A percentile compares a stretch with the other conserved stretches of the same genome.
Evolutionary conservation across 371 early-diverging fungal species (phyloP).

Genomic region (Parasitella parasitica): DNA sequence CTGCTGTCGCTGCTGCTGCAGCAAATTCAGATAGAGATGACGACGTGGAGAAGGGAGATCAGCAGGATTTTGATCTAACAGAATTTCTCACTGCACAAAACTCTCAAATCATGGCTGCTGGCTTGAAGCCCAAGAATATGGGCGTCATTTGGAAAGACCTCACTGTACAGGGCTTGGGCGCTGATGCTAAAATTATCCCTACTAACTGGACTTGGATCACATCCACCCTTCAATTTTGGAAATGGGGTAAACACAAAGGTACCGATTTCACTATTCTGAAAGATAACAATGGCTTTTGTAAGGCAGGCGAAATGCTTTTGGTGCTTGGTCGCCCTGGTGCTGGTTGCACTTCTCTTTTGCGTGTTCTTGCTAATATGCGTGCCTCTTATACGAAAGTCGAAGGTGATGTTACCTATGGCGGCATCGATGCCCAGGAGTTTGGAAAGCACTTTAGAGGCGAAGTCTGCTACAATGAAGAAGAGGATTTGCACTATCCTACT

Average conservation of each 20-base stretch:
- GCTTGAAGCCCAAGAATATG: conserved; percentile 45
- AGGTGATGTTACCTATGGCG: conserved; percentile 64
- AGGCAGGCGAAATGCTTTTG: conserved; percentile 71
- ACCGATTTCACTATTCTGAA: conserved; percentile 41
- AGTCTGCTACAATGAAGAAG: conserved; percentile 71
- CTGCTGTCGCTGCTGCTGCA: not conserved
- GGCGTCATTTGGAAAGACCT: conserved; percentile 49
- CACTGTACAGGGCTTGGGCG: conserved; percentile 42
- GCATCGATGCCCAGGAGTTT: conserved; percentile 62
- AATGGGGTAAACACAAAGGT: conserved; percentile 23
- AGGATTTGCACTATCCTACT: conserved; percentile 72
- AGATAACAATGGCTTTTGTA: conserved; percentile 42
- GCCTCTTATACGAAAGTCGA: conserved; percentile 54
- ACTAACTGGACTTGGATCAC: conserved; percentile 16
- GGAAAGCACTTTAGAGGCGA: conserved; percentile 58
- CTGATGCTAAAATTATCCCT: conserved; percentile 25
- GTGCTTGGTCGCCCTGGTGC: conserved; percentile 77
- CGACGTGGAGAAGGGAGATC: not conserved
- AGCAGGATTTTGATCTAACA: conserved; percentile 21
- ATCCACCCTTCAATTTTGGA: conserved; percentile 22
- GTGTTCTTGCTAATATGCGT: conserved; percentile 66
- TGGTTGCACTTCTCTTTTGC: conserved; percentile 67
- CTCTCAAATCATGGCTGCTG: conserved; percentile 25
- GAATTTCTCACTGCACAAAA: conserved; percentile 19
- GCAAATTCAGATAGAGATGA: too few relatives aligned